Percentiles rank a stretch among this genome's conserved stretches.
These are phyloP conservation scores for Euphorbia lathyris DNA, from an alignment of 345 rosid species.

Conservation along the genomic window DNA sequence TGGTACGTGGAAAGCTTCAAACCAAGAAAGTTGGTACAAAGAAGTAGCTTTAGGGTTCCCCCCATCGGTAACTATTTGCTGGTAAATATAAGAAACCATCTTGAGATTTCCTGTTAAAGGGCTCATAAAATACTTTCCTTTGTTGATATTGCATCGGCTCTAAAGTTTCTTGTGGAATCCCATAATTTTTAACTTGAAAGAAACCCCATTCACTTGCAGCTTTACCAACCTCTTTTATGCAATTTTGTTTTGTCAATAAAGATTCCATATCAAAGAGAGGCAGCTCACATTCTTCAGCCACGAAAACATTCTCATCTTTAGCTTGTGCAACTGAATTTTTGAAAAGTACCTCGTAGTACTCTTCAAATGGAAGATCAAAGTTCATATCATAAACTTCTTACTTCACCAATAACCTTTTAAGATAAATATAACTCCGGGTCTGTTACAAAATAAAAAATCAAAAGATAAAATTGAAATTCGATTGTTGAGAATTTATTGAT, in stretches of 20 bases:
- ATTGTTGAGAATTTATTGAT: too few species aligned
- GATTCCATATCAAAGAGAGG: conserved; percentile 54
- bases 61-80: conserved; percentile 59
- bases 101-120: conserved; percentile 41
- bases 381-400: too few species aligned
- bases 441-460: too few species aligned
- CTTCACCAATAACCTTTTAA: too few species aligned
- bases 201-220: conserved; percentile 75
- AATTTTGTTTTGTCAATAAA: conserved; percentile 31
- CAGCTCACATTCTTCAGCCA: conserved; percentile 33
- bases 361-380: conserved; percentile 24
- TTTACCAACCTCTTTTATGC: conserved; percentile 37
- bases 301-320: neutral
- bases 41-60: conserved; percentile 64
- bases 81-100: conserved; percentile 34
- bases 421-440: too few species aligned
- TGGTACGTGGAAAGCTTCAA: conserved; percentile 67
- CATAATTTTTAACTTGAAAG: conserved; percentile 71
- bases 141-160: conserved; percentile 42
- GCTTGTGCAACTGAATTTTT: neutral
- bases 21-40: conserved; percentile 56
- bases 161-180: conserved; percentile 38
- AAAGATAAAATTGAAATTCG: too few species aligned
- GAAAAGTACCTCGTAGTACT: conserved; percentile 26
- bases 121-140: conserved; percentile 42